Conservation (phyloP, 306 rosid genomes). For the Potentilla sterilis region DNA sequence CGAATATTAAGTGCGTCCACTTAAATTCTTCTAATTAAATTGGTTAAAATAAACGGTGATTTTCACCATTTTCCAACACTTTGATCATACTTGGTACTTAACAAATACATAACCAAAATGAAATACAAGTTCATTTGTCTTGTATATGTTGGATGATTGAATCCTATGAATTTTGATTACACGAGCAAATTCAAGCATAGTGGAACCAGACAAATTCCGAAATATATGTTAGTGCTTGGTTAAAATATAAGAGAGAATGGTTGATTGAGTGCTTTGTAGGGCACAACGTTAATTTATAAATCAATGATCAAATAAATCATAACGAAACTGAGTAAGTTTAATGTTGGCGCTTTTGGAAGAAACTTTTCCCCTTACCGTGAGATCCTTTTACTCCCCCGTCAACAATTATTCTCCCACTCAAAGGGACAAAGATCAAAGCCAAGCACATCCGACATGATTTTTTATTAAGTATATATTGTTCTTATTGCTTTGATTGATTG, state of each 20-base stretch:
- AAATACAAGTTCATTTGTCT: not conserved
- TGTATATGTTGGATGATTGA: not conserved
- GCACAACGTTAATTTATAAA: not conserved
- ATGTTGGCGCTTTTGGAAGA: conserved; percentile 1
- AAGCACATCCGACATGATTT: conserved; percentile 1
- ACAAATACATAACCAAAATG: not conserved
- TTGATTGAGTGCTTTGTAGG: conserved; percentile 1
- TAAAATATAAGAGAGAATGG: not conserved
- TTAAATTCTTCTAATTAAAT: no score
- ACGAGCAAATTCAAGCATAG: not conserved
- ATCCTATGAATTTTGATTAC: conserved; percentile 6
- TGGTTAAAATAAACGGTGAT: no score
- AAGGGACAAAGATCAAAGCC: not conserved
- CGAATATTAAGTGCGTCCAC: no score
- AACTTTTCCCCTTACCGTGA: conserved; percentile 6
- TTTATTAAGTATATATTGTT: not conserved
- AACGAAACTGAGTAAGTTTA: not conserved
- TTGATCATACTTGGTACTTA: not conserved
- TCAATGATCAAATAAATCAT: not conserved
- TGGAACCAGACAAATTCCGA: not conserved
- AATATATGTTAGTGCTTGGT: not conserved
- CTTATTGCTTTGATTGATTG: not conserved
- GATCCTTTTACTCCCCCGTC: not conserved
- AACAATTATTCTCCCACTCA: conserved; percentile 17
- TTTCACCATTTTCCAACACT: no score